Evolutionary conservation across 2,329 filamentous ascomycete species (phyloP), one percentile per base, ranked within the genome.

Genomic region (Cladophialophora chaetospira): DNA sequence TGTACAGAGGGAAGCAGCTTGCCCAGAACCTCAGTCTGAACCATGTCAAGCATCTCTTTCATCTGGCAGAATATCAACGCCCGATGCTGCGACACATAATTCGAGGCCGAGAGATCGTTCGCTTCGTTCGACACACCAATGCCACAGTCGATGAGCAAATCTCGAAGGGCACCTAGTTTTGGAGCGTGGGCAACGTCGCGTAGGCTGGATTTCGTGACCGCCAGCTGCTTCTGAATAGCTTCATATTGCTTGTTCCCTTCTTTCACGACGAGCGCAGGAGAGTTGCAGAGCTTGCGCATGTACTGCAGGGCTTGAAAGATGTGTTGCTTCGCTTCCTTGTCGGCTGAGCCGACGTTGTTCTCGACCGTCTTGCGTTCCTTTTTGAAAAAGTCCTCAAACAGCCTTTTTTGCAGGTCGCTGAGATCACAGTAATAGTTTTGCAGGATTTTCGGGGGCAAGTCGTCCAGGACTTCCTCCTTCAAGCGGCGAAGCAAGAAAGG

Each of bases 31-130:
- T 93, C 92, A 67, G 88, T 91, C 70, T 97, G 92, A 2, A 99
- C 95, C 84, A 99, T 97, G 72, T 99, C 94, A 21, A 99, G 82
- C 95, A 99, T 99, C 73, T 99, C 94, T 75, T 99, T 99, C 91
- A 99, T 97, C 72, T 99, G 94, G 68, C 94, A 99, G 80, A 99
- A 99, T 65, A 99, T 88, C 25, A 99, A 83, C 0, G 94, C 95
- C 42, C 94, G 89, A 71, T 99, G 94, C 26, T 93, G 94, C 60
- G 94, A 96, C 71, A 99, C 95, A 36, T 92, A 95, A 71, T 90
- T 84, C 5, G 63, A 61, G 56, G 81, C 82, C 1, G 82, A 65
- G 5, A 63, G 79, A 13, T 81, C 80, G 36, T 62, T 63, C 17
- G 59, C 38, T 2, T 65, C 61, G 13, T 56, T 57, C 13, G 84